phyloP scores from a whole-genome alignment of 225 moss, liverwort and hornwort genomes.

The Lunularia cruciata region DNA sequence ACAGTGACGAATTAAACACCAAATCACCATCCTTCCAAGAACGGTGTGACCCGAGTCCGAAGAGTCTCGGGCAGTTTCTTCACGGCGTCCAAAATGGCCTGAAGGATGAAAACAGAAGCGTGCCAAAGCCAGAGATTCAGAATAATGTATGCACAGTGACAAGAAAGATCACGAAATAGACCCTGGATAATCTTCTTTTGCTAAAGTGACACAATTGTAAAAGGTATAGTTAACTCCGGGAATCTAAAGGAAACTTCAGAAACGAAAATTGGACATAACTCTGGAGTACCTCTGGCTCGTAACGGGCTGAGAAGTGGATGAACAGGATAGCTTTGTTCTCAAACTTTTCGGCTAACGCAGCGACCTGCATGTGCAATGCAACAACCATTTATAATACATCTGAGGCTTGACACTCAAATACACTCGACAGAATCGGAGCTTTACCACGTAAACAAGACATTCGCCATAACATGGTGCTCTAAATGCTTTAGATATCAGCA shows the following conservation, averaged over 20 bases:
- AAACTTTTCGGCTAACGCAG: slow-evolving; percentile 65
- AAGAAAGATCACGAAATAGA: too few relatives aligned
- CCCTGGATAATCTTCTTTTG: too few relatives aligned
- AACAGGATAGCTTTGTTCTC: slow-evolving; percentile 71
- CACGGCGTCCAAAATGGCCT: slow-evolving; percentile 69
- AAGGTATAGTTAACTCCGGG: slow-evolving; percentile 1
- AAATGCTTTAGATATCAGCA: too few relatives aligned
- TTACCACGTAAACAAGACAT: too few relatives aligned
- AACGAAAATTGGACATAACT: background rate
- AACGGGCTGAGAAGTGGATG: slow-evolving; percentile 97
- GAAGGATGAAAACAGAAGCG: slow-evolving; percentile 19
- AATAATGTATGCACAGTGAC: too few relatives aligned
- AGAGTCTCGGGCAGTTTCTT: slow-evolving; percentile 60
- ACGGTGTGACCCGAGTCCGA: slow-evolving; percentile 61
- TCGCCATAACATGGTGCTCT: too few relatives aligned
- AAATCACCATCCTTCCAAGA: slow-evolving; percentile 72
- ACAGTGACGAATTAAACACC: too few relatives aligned
- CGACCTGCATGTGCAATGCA: slow-evolving; percentile 44
- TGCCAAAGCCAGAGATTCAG: background rate
- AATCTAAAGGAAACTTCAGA: background rate
- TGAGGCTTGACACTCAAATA: too few relatives aligned
- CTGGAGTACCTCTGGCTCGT: slow-evolving; percentile 55
- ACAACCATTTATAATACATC: too few relatives aligned
- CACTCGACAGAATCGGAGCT: too few relatives aligned
- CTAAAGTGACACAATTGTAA: background rate